Percentiles rank a stretch among this genome's conserved stretches.
These are phyloP conservation scores for Didymella pinodella DNA, from an alignment of 2,329 filamentous ascomycete genomes.

Conservation along the genomic window DNA sequence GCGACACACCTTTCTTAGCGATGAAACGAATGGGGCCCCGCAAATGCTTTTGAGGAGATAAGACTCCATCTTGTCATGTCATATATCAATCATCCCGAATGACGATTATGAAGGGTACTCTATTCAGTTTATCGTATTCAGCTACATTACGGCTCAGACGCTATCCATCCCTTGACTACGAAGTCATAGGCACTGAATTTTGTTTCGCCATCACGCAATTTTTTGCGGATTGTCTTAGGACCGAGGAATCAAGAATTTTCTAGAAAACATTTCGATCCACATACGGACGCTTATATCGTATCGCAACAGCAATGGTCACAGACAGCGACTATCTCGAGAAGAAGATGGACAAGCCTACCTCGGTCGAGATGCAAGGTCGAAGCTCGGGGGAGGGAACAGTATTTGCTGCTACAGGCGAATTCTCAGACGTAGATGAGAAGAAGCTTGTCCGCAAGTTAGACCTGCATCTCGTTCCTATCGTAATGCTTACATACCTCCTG, in stretches of 20 bases:
- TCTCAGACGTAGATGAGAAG: conserved; percentile 53
- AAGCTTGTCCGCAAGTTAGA: conserved; percentile 71
- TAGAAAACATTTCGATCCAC: background rate
- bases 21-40: background rate
- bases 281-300: background rate
- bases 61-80: background rate
- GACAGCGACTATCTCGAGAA: background rate
- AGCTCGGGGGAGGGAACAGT: background rate
- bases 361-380: background rate
- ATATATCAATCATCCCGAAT: background rate
- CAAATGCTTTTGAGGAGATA: background rate
- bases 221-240: no score
- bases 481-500: conserved; percentile 77
- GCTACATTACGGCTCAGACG: background rate
- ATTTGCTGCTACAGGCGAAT: background rate
- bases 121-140: background rate
- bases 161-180: background rate
- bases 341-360: background rate
- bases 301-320: background rate
- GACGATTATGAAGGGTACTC: background rate
- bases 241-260: background rate
- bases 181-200: background rate
- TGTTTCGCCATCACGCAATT: no score
- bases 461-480: conserved; percentile 67
- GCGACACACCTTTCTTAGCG: background rate